Base-by-base conservation (phyloP, 495 filamentous ascomycete species). In the Penicillium paxilli region DNA sequence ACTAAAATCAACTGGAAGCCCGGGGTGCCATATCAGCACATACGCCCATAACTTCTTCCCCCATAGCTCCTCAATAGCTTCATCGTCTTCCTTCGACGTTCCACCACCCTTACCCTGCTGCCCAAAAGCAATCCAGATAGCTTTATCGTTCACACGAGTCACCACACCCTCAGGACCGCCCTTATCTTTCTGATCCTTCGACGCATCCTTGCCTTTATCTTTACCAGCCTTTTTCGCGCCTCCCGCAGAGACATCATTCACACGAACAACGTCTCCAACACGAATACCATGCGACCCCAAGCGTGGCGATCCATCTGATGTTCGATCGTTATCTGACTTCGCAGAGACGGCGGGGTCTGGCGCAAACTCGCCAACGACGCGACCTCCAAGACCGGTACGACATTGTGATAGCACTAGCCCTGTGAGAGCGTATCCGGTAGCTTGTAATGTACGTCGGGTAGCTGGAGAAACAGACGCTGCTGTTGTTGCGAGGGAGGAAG, bases 351-450 rank as follows among this genome's bases (percentile, higher is more conserved):
- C 91, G 2, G 80, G 60, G 62, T 98, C 93, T 0, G 85, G 80
- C 2, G 74, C 80, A 19, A 98, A 86, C 62, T 96, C 92, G 16
- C 96, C 72, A 3, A 98, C 85, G 0, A 89, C 89, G 32, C 90
- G 87, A 1, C 94, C 95, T 19, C 93, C 95, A 8, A 96, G 72
- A 0, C 94, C 95, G 0, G 94, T 98, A n/a, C 92, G 87, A 67
- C 89, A 89, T 45, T 87, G 83, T n/a, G 79, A 68, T 11, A 96
- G 71, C 17, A 80, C 61, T 3, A 98, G 80, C 56, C 95, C 96
- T 0, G 87, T 87, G 26, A 98, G 74, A 1, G 95, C 94, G 58
- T 96, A 81, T 33, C 94, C 94, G 3, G 92, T 91, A 47, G 90
- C 87, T 68, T 92, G 83, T 20, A 98, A 85, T 0, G 84, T 78